Conservation (phyloP, 2,329 filamentous ascomycete species). For the Coniella vitis region DNA sequence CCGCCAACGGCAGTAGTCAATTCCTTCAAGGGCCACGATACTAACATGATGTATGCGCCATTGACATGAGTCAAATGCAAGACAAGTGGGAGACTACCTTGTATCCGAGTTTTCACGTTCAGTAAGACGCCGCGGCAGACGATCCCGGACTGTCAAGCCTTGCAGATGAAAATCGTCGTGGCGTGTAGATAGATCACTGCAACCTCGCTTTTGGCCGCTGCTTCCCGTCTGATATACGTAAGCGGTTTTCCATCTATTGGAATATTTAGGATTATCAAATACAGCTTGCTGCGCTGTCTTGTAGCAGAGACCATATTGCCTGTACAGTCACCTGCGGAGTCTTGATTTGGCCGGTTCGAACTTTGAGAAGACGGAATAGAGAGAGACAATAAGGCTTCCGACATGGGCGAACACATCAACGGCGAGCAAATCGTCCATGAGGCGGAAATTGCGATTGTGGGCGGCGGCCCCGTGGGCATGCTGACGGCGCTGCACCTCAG, state of each 20-base stretch:
- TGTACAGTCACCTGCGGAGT: neutral
- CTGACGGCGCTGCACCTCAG: conserved; percentile 3
- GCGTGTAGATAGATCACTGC: no score
- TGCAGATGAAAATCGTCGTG: no score
- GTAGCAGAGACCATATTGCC: neutral
- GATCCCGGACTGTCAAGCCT: no score
- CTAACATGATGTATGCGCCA: no score
- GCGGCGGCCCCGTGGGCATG: conserved; percentile 5
- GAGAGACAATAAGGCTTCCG: neutral
- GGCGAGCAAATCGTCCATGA: neutral
- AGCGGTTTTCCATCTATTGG: neutral
- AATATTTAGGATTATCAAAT: neutral
- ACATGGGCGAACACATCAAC: neutral
- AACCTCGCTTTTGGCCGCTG: no score
- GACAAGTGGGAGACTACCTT: neutral
- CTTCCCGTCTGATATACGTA: neutral
- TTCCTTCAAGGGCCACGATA: neutral
- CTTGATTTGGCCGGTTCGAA: neutral
- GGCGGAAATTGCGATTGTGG: neutral
- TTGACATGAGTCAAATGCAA: neutral
- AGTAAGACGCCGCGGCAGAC: no score
- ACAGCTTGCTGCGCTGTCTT: neutral
- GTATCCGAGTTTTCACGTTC: neutral
- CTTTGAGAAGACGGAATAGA: neutral
- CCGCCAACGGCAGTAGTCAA: neutral